These are phyloP conservation scores for Barbarea vulgaris DNA, from an alignment of 345 rosid genomes.

Conservation along the genomic window DNA sequence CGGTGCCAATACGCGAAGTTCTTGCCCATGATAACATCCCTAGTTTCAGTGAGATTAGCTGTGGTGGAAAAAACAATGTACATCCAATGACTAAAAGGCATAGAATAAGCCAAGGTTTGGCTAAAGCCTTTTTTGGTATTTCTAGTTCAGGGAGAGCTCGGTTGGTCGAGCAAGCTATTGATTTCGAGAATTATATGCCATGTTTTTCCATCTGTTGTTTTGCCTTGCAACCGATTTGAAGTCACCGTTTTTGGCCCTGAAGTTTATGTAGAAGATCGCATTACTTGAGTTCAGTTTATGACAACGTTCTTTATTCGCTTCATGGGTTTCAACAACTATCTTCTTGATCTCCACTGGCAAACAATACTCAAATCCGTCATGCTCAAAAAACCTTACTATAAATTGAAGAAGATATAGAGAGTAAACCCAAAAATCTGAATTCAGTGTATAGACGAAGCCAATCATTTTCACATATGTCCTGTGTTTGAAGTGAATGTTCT, in stretches of 20 bases:
- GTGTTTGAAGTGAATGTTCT: not conserved
- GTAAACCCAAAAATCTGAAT: not conserved
- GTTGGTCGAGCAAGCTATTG: not conserved
- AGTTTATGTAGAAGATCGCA: conserved; percentile 17
- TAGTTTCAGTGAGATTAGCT: too few relatives aligned
- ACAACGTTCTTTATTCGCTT: not conserved
- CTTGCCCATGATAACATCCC: too few relatives aligned
- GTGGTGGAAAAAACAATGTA: too few relatives aligned
- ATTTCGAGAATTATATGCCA: not conserved
- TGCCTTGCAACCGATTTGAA: not conserved
- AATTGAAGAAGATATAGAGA: not conserved
- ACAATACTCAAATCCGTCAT: not conserved
- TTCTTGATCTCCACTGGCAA: not conserved
- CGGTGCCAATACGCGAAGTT: too few relatives aligned
- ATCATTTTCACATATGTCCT: conserved; percentile 6
- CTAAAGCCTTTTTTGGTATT: too few relatives aligned
- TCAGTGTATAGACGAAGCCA: too few relatives aligned
- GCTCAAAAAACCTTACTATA: not conserved
- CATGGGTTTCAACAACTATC: conserved; percentile 3
- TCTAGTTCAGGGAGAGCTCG: too few relatives aligned
- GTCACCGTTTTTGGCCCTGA: not conserved
- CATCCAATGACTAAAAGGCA: too few relatives aligned
- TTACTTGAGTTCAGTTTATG: conserved; percentile 1
- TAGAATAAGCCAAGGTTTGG: too few relatives aligned
- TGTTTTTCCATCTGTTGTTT: not conserved